Percentiles rank a stretch among this genome's conserved stretches.
Conservation (phyloP, 2,329 filamentous ascomycete species). For the Bipolaris cookei region DNA sequence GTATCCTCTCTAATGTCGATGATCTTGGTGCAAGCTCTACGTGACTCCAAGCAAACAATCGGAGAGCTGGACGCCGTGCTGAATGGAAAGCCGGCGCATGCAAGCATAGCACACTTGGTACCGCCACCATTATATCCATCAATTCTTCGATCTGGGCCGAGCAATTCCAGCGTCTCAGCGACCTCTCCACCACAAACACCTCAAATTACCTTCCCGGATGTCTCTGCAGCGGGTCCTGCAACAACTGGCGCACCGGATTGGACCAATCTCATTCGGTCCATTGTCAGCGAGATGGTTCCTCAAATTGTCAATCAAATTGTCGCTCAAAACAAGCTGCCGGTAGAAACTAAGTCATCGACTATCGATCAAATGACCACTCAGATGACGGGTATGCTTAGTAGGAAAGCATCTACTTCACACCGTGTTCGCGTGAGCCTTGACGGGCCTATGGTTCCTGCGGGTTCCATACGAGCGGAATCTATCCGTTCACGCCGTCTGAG, state of each 20-base stretch:
- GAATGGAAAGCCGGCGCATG: conserved; percentile 17
- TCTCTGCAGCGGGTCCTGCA: conserved; percentile 6
- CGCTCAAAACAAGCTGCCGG: conserved; percentile 33
- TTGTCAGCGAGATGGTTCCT: conserved; percentile 44
- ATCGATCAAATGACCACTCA: conserved; percentile 40
- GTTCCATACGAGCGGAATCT: conserved; percentile 20
- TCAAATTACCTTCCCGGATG: conserved; percentile 20
- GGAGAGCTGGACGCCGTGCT: conserved; percentile 32
- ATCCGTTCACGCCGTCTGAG: conserved; percentile 38
- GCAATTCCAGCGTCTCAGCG: conserved; percentile 9
- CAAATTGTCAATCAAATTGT: conserved; percentile 43
- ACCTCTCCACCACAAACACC: conserved; percentile 27
- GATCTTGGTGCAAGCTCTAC: conserved; percentile 31
- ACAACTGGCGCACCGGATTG: conserved; percentile 30
- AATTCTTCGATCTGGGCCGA: conserved; percentile 13
- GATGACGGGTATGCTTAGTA: conserved; percentile 37
- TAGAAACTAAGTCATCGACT: conserved; percentile 26
- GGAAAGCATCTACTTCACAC: conserved; percentile 35
- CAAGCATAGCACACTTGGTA: conserved; percentile 1
- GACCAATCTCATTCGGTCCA: conserved; percentile 39
- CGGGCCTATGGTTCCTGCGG: conserved; percentile 22
- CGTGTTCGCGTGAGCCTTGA: conserved; percentile 35
- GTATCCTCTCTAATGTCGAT: conserved; percentile 35
- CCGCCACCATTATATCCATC: conserved; percentile 11
- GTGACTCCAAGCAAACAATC: conserved; percentile 34